These are phyloP conservation scores for Pythium rishiriense DNA, from an alignment of 352 stramenopile genomes.

Conservation along the genomic window DNA sequence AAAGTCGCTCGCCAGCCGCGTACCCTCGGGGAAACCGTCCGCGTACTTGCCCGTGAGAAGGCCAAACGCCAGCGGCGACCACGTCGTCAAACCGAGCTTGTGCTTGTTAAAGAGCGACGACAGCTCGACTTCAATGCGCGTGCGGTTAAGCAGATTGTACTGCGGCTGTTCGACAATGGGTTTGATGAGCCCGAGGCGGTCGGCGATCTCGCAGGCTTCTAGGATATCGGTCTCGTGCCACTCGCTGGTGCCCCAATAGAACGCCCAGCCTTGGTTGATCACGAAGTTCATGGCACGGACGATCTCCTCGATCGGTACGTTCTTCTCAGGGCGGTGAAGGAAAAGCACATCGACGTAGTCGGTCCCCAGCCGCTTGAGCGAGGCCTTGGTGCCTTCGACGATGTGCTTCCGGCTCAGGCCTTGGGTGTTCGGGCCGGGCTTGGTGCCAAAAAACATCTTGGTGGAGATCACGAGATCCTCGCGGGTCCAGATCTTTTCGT, in stretches of 20 bases:
- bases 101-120: slow-evolving; percentile 36
- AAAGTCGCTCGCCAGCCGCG: background rate
- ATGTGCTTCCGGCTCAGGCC: slow-evolving; percentile 49
- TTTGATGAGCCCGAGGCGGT: slow-evolving; percentile 27
- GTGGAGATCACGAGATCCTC: slow-evolving; percentile 59
- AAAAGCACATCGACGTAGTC: slow-evolving; percentile 46
- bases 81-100: slow-evolving; percentile 35
- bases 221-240: slow-evolving; percentile 46
- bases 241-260: slow-evolving; percentile 49
- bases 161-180: slow-evolving; percentile 43
- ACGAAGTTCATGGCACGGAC: slow-evolving; percentile 51
- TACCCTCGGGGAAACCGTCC: background rate
- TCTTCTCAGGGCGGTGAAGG: slow-evolving; percentile 30
- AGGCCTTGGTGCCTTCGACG: slow-evolving; percentile 44
- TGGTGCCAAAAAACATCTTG: slow-evolving; percentile 51
- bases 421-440: slow-evolving; percentile 23
- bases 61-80: slow-evolving; percentile 28
- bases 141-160: slow-evolving; percentile 53
- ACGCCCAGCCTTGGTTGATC: slow-evolving; percentile 15
- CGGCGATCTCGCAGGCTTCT: slow-evolving; percentile 36
- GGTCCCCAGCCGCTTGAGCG: slow-evolving; percentile 36
- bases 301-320: slow-evolving; percentile 37
- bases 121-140: slow-evolving; percentile 43
- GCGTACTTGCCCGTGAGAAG: background rate
- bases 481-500: slow-evolving; percentile 22